Evolutionary conservation across 257 asterid genomes (phyloP), one percentile per base, ranked within the genome.

Genomic region (Leptodermis oblonga): DNA sequence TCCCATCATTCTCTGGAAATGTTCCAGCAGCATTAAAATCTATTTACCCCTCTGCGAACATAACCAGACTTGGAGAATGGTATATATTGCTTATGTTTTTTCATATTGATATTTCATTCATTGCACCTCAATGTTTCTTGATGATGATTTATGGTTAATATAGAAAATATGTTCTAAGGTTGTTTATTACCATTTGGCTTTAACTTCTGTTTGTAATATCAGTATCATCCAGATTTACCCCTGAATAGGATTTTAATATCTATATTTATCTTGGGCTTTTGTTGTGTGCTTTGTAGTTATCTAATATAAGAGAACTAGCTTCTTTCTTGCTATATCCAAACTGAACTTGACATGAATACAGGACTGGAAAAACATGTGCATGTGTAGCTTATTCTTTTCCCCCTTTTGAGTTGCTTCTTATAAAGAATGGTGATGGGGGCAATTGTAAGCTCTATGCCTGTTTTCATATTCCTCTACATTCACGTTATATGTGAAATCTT

Each of bases 1-100:
- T 93, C 69, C 99, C 97, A 68, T 90, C 99, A 56, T 93, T 93
- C 79, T 93, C 99, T 78, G 99, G 99, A 78, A 93, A 88, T 87
- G 96, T 93, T 81, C 99, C 99, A 53, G 96, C 95, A 70, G 94
- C 92, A 46, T 49, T 93, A 45, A 88, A 89, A 82, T 81, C 80
- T 73, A 87, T 77, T 51, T 90, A 86, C 36, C 96, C 99, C 41
- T 82, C 82, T 12, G 97, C 99, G 62, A 93, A 86, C 77, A 93
- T 93, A 58, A 90, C 81, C 78, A 81, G 92, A 70, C 96, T 93
- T 41, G 99, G 99, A 33, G 92, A 93, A 81, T 93, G 99, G 99
- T 93, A 90, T 70, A 69, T 74, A 25, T 43, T 59, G 70, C 52
- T 65, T 66, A 71, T 55, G 30, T 12, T 59, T 67, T 45, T 48